Conservation (phyloP, 257 asterid species). For the Datura wrightii region DNA sequence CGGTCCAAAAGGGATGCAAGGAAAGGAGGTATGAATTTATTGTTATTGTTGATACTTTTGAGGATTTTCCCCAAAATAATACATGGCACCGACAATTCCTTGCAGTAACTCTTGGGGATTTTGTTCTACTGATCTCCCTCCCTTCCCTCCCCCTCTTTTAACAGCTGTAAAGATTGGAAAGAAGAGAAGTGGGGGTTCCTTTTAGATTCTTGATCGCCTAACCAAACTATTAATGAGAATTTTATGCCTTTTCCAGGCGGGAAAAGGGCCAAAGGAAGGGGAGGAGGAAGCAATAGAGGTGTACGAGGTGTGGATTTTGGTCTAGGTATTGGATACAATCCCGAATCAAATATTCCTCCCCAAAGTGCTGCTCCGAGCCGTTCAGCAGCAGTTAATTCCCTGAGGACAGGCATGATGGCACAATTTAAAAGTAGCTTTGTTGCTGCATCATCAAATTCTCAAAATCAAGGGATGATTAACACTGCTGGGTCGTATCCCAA, state of each 20-base stretch:
- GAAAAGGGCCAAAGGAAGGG: conserved; percentile 90
- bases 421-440: conserved; percentile 84
- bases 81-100: neutral
- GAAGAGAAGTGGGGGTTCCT: neutral
- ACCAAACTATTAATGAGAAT: neutral
- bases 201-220: conserved; percentile 3
- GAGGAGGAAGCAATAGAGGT: conserved; percentile 78
- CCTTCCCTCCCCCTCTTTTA: neutral
- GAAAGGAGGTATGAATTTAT: conserved; percentile 82
- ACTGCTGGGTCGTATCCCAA: conserved; percentile 49
- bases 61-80: neutral
- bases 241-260: conserved; percentile 65
- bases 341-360: conserved; percentile 57
- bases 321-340: conserved; percentile 85
- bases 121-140: neutral
- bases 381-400: conserved; percentile 69
- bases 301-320: conserved; percentile 97
- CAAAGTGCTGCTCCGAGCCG: conserved; percentile 60
- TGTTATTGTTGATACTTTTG: neutral
- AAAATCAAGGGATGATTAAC: conserved; percentile 57
- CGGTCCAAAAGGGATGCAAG: conserved; percentile 98
- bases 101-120: neutral
- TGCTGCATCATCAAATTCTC: conserved; percentile 86
- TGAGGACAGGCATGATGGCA: conserved; percentile 78
- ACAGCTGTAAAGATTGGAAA: neutral